phyloP scores from a whole-genome alignment of 176 grass and related monocot genomes.

The Triticum monococcum region DNA sequence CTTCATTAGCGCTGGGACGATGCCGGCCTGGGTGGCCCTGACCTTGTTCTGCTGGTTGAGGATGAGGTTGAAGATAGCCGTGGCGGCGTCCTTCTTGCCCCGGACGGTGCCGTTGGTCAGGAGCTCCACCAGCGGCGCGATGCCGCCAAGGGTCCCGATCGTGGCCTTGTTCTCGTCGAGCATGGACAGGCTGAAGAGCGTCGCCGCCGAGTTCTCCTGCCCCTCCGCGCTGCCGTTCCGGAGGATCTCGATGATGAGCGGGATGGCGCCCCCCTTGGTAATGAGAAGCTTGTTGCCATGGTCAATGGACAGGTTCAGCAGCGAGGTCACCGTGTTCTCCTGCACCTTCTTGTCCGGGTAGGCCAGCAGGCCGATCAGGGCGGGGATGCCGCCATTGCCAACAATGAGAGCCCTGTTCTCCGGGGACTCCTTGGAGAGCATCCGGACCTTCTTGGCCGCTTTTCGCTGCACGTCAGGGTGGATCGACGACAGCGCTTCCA shows the following conservation, averaged over 20 bases:
- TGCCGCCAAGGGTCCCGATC: conserved; percentile 51
- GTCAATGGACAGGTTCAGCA: conserved; percentile 73
- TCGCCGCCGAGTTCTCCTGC: conserved; percentile 74
- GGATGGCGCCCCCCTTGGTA: conserved; percentile 56
- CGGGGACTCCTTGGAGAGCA: conserved; percentile 62
- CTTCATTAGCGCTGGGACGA: conserved; percentile 29
- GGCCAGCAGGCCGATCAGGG: conserved; percentile 48
- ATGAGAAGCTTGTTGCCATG: conserved; percentile 62
- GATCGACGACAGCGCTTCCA: conserved; percentile 53
- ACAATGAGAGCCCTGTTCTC: conserved; percentile 55
- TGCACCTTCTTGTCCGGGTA: conserved; percentile 61
- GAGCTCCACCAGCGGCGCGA: conserved; percentile 62
- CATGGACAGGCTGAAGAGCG: conserved; percentile 75
- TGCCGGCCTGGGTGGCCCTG: conserved; percentile 42
- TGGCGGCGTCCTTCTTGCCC: conserved; percentile 79
- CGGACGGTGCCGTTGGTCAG: conserved; percentile 45
- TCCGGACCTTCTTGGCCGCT: conserved; percentile 61
- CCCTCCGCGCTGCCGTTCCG: conserved; percentile 48
- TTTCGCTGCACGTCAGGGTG: conserved; percentile 68
- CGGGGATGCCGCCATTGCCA: conserved; percentile 45
- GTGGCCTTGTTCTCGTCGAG: conserved; percentile 57
- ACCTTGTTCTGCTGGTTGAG: conserved; percentile 55
- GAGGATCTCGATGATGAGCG: conserved; percentile 59
- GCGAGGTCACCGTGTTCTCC: conserved; percentile 66
- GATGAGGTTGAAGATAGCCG: conserved; percentile 71